A percentile compares a stretch with the other conserved stretches of the same genome.
Conservation (phyloP, 306 rosid genomes). For the Pueraria montana region DNA sequence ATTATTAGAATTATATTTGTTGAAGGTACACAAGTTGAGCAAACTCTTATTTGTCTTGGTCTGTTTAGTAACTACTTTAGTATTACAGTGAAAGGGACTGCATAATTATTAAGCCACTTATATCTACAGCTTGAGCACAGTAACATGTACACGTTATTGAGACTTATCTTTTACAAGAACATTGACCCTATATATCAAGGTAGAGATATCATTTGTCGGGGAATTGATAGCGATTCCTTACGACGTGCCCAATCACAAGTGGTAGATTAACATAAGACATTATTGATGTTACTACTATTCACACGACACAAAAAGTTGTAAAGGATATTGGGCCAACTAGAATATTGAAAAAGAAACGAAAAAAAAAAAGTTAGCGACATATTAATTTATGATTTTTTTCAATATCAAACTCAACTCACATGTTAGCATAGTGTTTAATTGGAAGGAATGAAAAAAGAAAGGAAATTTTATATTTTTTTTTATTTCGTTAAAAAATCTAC, state of each 20-base stretch:
- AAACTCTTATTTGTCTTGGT: background rate
- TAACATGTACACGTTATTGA: background rate
- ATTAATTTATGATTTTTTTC: no score
- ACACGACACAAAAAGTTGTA: conserved; percentile 7
- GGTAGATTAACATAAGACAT: conserved; percentile 22
- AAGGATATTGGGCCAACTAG: background rate
- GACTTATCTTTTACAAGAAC: conserved; percentile 23
- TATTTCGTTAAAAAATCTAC: no score
- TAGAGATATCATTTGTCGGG: conserved; percentile 14
- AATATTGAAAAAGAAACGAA: background rate
- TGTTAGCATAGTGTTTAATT: no score
- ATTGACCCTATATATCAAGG: background rate
- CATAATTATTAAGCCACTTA: conserved; percentile 32
- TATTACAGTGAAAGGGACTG: conserved; percentile 35
- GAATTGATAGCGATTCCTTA: conserved; percentile 30
- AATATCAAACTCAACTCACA: no score
- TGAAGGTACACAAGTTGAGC: background rate
- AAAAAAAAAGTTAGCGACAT: no score
- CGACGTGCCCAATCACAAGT: conserved; percentile 5
- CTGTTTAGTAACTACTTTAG: conserved; percentile 1
- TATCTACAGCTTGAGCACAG: conserved; percentile 38
- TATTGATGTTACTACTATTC: conserved; percentile 20
- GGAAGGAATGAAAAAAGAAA: no score
- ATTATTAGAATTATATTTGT: background rate
- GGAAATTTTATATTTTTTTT: no score